Conservation (phyloP, 2,329 filamentous ascomycete species). For the Parastagonospora nodorum region DNA sequence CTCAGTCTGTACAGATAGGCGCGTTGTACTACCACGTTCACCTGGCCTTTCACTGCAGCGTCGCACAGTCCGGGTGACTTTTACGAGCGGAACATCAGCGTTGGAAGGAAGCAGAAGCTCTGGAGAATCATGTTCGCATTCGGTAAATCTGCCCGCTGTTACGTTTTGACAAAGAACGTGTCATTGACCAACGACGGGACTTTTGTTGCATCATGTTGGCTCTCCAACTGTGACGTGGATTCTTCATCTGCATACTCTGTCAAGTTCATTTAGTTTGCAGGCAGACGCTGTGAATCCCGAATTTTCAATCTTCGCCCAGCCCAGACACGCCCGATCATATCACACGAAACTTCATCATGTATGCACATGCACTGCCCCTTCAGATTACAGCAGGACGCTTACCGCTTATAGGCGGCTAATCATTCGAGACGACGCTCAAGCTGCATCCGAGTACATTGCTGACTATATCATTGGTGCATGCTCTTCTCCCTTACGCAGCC, state of each 20-base stretch:
- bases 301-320: conserved; percentile 11
- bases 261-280: conserved; percentile 23
- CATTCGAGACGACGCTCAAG: conserved; percentile 72
- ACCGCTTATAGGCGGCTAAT: conserved; percentile 73
- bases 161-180: conserved; percentile 29
- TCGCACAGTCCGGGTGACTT: conserved; percentile 27
- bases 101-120: conserved; percentile 7
- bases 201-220: conserved; percentile 15
- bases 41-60: conserved; percentile 30
- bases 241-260: conserved; percentile 1
- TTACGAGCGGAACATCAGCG: conserved; percentile 17
- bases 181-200: conserved; percentile 18
- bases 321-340: neutral
- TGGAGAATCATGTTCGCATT: conserved; percentile 12
- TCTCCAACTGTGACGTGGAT: conserved; percentile 30
- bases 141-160: conserved; percentile 26
- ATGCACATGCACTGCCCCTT: conserved; percentile 31
- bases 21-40: conserved; percentile 40
- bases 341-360: conserved; percentile 35
- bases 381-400: conserved; percentile 26
- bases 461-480: conserved; percentile 74
- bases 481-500: conserved; percentile 24
- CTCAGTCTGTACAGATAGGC: conserved; percentile 26
- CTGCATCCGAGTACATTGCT: conserved; percentile 76
- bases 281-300: conserved; percentile 1